A percentile compares a stretch with the other conserved stretches of the same genome.
Conservation (phyloP, 2,329 filamentous ascomycete species). For the Chaetomium sp. region DNA sequence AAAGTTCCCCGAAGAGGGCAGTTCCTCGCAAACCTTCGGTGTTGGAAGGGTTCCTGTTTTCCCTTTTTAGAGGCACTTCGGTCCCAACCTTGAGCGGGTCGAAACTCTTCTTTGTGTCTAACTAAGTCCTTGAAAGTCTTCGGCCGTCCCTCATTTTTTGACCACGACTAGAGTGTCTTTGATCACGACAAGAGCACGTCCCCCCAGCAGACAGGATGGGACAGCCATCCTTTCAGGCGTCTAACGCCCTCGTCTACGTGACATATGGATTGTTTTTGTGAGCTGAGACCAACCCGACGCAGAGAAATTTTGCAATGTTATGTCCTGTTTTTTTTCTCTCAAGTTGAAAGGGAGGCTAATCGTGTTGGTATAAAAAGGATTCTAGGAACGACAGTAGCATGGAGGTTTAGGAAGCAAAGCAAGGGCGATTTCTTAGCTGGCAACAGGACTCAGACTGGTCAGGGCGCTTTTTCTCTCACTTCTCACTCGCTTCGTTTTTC, state of each 20-base stretch:
- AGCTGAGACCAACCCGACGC: not conserved
- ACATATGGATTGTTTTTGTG: conserved; percentile 75
- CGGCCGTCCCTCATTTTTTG: too few species aligned
- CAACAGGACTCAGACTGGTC: conserved; percentile 80
- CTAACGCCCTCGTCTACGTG: conserved; percentile 76
- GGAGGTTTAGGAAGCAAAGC: conserved; percentile 54
- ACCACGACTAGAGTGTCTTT: too few species aligned
- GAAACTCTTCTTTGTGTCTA: not conserved
- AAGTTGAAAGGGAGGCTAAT: too few species aligned
- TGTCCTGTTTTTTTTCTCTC: too few species aligned
- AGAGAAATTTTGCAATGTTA: too few species aligned
- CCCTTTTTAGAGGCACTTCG: not conserved
- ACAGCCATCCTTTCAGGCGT: conserved; percentile 66
- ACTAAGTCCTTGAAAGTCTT: too few species aligned
- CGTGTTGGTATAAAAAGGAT: conserved; percentile 39
- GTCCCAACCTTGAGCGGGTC: not conserved
- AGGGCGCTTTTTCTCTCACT: conserved; percentile 30
- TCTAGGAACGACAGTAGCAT: conserved; percentile 54
- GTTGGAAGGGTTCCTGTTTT: not conserved
- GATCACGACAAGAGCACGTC: too few species aligned
- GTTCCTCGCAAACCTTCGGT: not conserved
- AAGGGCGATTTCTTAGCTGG: conserved; percentile 67
- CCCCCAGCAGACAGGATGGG: conserved; percentile 49
- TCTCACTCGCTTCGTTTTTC: not conserved
- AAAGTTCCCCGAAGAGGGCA: not conserved